phyloP scores from a whole-genome alignment of 768 basidiomycete species.

The Xanthoconium stramineum region DNA sequence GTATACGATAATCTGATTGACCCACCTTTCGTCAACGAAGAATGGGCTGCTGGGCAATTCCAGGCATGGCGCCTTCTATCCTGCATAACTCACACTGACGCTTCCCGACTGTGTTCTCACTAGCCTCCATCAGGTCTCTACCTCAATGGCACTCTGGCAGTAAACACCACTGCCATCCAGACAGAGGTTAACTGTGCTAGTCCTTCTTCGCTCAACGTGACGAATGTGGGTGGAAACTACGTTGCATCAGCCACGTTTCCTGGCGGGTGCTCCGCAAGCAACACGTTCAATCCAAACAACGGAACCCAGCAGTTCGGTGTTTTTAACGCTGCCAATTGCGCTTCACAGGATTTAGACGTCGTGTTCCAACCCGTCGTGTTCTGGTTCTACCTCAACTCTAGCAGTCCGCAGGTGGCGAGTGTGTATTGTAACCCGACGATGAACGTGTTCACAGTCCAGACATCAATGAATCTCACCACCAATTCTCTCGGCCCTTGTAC shows the following conservation, averaged over 20 bases:
- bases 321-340: slow-evolving; percentile 33
- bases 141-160: slow-evolving; percentile 51
- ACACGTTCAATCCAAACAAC: slow-evolving; percentile 36
- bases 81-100: not conserved
- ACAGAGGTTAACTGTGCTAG: slow-evolving; percentile 48
- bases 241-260: slow-evolving; percentile 43
- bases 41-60: slow-evolving; percentile 57
- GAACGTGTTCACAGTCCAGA: slow-evolving; percentile 39
- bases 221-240: slow-evolving; percentile 27
- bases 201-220: slow-evolving; percentile 32
- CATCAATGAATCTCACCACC: slow-evolving; percentile 43
- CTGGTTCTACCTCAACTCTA: slow-evolving; percentile 52
- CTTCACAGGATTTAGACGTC: slow-evolving; percentile 29
- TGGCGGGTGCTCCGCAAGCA: slow-evolving; percentile 42
- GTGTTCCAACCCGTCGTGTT: slow-evolving; percentile 60
- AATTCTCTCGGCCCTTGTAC: slow-evolving; percentile 39
- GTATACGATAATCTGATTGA: slow-evolving; percentile 43
- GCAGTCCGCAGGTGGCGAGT: slow-evolving; percentile 40
- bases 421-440: slow-evolving; percentile 61
- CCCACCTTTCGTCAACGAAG: slow-evolving; percentile 52
- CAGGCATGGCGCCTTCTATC: slow-evolving; percentile 32
- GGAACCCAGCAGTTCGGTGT: slow-evolving; percentile 52
- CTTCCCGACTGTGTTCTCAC: not conserved
- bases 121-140: slow-evolving; percentile 42
- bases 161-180: slow-evolving; percentile 48